Percentiles rank a stretch among this genome's conserved stretches.
Evolutionary conservation across 352 stramenopile genomes (phyloP).

Genomic region (Phytophthora palmivora): DNA sequence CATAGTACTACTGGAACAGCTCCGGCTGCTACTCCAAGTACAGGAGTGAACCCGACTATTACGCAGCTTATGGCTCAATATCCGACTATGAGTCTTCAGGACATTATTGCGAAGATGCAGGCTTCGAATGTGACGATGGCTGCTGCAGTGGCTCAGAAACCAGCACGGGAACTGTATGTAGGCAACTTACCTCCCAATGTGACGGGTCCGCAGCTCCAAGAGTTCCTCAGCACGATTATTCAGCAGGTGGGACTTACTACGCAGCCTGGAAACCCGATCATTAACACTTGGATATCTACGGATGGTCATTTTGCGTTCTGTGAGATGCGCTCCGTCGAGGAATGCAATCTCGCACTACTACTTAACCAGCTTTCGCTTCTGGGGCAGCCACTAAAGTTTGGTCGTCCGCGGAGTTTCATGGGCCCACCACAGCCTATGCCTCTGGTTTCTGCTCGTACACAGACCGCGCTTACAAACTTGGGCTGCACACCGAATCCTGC

Average conservation of each 20-base stretch:
- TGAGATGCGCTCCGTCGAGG: conserved; percentile 88
- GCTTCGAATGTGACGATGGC: conserved; percentile 80
- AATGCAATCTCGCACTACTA: conserved; percentile 87
- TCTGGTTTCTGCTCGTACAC: conserved; percentile 64
- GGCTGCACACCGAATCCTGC: conserved; percentile 82
- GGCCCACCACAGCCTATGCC: conserved; percentile 84
- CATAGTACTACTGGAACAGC: conserved; percentile 13
- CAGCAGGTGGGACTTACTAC: conserved; percentile 83
- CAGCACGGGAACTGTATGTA: conserved; percentile 84
- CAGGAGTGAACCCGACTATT: conserved; percentile 76
- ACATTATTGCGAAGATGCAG: conserved; percentile 91
- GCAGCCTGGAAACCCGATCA: conserved; percentile 82
- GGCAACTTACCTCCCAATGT: conserved; percentile 87
- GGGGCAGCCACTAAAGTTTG: conserved; percentile 88
- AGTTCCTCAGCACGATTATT: conserved; percentile 90
- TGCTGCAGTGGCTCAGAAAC: conserved; percentile 78
- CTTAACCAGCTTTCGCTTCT: conserved; percentile 84
- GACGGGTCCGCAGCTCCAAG: conserved; percentile 82
- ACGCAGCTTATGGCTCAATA: conserved; percentile 91
- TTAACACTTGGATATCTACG: conserved; percentile 88
- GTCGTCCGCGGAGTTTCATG: conserved; percentile 83
- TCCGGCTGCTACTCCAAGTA: conserved; percentile 24
- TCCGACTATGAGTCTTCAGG: conserved; percentile 87
- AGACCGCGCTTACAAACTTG: conserved; percentile 83
- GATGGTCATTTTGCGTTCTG: conserved; percentile 90